Evolutionary conservation across 352 stramenopile species (phyloP).

Genomic region (Pythium vanterpoolii): DNA sequence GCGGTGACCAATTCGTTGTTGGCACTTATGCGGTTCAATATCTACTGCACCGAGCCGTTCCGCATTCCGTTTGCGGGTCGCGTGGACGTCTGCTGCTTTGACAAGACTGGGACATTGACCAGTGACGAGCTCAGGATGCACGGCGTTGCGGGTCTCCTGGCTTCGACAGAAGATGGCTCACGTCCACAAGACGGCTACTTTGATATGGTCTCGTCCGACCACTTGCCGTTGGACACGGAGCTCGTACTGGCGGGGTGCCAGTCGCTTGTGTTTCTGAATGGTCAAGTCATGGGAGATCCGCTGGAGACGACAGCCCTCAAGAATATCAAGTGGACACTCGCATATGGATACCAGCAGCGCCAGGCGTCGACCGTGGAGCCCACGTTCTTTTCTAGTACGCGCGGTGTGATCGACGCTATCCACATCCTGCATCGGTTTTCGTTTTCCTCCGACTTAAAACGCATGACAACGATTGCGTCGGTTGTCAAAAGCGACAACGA

Average conservation of each 20-base stretch:
- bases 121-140: constrained; percentile 86
- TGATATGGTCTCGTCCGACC: constrained; percentile 30
- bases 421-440: constrained; percentile 81
- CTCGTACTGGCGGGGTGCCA: constrained; percentile 84
- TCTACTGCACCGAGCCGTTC: constrained; percentile 95
- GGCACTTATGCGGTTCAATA: constrained; percentile 78
- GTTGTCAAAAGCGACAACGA: constrained; percentile 33
- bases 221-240: constrained; percentile 35
- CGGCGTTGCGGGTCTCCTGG: constrained; percentile 32
- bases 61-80: constrained; percentile 92
- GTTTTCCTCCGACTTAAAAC: constrained; percentile 89
- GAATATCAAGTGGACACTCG: constrained; percentile 62
- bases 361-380: constrained; percentile 20
- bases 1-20: constrained; percentile 93
- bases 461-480: constrained; percentile 89
- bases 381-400: constrained; percentile 27
- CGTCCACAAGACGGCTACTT: constrained; percentile 18
- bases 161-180: not conserved
- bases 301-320: constrained; percentile 91
- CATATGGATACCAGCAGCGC: constrained; percentile 20
- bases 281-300: constrained; percentile 89
- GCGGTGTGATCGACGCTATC: constrained; percentile 31
- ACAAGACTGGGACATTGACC: constrained; percentile 96
- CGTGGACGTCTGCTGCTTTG: constrained; percentile 92
- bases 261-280: constrained; percentile 88